Evolutionary conservation across 2,329 filamentous ascomycete species (phyloP).

Genomic region (Periconia macrospinosa): DNA sequence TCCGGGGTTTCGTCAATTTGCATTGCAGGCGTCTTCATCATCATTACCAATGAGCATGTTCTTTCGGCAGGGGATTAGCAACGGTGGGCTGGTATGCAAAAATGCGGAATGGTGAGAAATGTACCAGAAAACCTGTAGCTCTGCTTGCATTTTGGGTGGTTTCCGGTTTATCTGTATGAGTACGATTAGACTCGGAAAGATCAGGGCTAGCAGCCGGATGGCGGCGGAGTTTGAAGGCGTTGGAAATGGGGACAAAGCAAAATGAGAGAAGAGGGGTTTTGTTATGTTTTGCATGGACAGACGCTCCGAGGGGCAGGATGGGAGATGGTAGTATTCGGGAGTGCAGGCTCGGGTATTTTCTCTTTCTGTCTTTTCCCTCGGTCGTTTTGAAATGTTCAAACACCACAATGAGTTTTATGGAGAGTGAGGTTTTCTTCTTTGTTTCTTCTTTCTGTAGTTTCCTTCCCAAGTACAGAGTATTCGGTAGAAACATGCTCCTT

Average conservation of each 20-base stretch:
- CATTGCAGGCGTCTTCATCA: constrained; percentile 32
- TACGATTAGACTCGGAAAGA: background rate
- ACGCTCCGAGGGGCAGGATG: background rate
- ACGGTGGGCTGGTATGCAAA: background rate
- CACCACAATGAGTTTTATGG: background rate
- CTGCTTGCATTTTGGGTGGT: background rate
- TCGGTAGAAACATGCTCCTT: too few relatives aligned
- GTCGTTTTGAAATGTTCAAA: background rate
- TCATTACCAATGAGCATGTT: too few relatives aligned
- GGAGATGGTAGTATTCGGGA: background rate
- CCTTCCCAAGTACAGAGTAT: too few relatives aligned
- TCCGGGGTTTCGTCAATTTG: constrained; percentile 12
- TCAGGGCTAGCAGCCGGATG: background rate
- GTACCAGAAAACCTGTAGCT: background rate
- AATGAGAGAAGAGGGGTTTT: too few relatives aligned
- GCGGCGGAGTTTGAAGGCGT: background rate
- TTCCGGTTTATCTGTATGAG: background rate
- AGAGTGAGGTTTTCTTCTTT: background rate
- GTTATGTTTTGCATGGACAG: too few relatives aligned
- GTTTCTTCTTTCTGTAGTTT: background rate
- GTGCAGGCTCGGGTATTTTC: background rate
- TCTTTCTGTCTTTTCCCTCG: background rate
- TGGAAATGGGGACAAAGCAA: background rate
- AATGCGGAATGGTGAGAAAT: background rate
- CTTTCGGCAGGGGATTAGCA: too few relatives aligned